Conservation (phyloP, 805 yeast species). For the Teunomyces funiuensis region DNA sequence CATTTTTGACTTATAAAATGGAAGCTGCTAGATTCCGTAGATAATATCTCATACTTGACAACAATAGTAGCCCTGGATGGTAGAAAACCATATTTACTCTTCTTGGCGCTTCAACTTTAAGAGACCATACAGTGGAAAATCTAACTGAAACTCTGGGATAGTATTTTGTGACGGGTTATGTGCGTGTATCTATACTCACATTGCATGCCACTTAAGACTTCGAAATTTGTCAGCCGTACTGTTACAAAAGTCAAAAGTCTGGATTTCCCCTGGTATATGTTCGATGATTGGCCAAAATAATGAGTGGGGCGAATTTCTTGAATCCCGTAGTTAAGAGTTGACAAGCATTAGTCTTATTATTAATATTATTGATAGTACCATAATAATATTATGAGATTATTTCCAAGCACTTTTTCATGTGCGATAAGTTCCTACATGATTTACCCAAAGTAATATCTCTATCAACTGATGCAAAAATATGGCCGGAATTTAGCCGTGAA, state of each 20-base stretch:
- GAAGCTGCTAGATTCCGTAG: too few species aligned
- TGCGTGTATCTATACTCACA: background rate
- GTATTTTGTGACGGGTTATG: conserved; percentile 3
- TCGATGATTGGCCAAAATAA: background rate
- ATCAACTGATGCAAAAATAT: background rate
- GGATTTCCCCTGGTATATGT: background rate
- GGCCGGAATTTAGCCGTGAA: background rate
- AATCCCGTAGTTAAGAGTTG: too few species aligned
- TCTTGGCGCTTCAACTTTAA: background rate
- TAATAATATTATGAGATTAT: too few species aligned
- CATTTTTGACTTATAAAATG: too few species aligned
- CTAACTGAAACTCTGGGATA: conserved; percentile 1
- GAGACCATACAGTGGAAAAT: background rate
- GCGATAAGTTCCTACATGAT: too few species aligned
- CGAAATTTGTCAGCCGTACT: background rate
- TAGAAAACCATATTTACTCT: background rate
- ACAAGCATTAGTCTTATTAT: too few species aligned
- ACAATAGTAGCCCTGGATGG: background rate
- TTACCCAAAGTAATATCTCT: too few species aligned
- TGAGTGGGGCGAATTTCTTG: too few species aligned
- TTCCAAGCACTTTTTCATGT: too few species aligned
- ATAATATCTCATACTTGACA: conserved; percentile 1
- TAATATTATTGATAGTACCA: too few species aligned
- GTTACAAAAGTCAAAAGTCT: too few species aligned
- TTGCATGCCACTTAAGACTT: too few species aligned